These are phyloP conservation scores for Solanum etuberosum DNA, from an alignment of 257 asterid genomes.

Conservation along the genomic window DNA sequence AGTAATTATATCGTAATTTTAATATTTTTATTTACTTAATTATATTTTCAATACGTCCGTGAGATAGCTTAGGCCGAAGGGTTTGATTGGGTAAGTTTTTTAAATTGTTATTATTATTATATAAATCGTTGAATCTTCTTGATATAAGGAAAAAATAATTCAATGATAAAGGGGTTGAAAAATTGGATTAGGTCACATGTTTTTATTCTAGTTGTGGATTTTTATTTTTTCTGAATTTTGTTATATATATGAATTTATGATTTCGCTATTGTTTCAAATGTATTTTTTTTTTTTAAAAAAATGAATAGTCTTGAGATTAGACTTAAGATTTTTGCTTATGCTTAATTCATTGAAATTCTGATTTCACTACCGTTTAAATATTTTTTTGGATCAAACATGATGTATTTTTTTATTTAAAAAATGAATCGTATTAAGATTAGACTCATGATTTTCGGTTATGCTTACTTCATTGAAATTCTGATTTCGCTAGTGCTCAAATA, in stretches of 20 bases:
- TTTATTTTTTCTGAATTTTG: not conserved
- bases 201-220: not conserved
- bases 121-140: not conserved
- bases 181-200: not conserved
- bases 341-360: not conserved
- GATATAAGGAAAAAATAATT: not conserved
- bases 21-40: not conserved
- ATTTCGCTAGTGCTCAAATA: fast-evolving
- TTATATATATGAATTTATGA: not conserved
- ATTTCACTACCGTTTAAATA: no score
- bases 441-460: no score
- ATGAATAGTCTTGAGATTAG: not conserved
- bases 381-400: no score
- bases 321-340: not conserved
- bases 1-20: not conserved
- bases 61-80: no score
- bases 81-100: not conserved
- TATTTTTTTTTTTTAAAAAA: fast-evolving
- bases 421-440: no score
- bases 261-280: not conserved
- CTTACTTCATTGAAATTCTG: no score
- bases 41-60: not conserved
- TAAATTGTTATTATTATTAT: not conserved
- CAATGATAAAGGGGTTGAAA: not conserved
- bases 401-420: no score